These are phyloP conservation scores for Fusarium sp. DNA, from an alignment of 2,329 filamentous ascomycete genomes.

Conservation along the genomic window DNA sequence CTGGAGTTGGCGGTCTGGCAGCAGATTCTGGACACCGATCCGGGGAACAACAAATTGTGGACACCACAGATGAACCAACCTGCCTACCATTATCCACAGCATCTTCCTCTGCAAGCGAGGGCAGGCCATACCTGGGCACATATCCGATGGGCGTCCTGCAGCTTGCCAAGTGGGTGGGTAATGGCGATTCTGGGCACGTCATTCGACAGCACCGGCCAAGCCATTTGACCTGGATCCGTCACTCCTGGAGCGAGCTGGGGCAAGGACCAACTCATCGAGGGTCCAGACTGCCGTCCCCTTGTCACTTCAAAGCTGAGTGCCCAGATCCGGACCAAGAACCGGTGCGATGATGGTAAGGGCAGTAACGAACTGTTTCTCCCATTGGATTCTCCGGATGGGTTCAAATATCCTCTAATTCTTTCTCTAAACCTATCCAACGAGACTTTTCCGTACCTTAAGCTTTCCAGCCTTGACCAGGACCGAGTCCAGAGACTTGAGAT, in stretches of 20 bases:
- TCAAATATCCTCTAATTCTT: not conserved
- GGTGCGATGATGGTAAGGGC: not conserved
- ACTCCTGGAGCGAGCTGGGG: not conserved
- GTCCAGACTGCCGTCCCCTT: not conserved
- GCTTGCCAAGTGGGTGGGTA: not conserved
- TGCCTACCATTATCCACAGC: conserved; percentile 1
- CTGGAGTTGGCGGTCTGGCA: not conserved
- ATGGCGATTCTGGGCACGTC: not conserved
- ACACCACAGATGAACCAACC: not conserved
- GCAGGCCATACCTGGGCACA: not conserved
- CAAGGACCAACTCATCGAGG: not conserved
- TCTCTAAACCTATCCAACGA: not conserved
- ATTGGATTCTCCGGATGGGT: not conserved
- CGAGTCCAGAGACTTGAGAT: not conserved
- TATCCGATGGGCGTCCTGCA: not conserved
- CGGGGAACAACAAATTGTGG: not conserved
- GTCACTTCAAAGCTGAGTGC: not conserved
- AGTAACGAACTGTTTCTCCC: not conserved
- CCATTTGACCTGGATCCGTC: not conserved
- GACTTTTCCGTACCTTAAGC: not conserved
- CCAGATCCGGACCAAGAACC: not conserved
- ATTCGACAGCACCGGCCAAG: not conserved
- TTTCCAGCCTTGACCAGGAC: not conserved
- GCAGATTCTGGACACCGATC: not conserved
- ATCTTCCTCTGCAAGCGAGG: not conserved